Conservation (phyloP, 176 grass and related monocot species). For the Triticum dicoccoides region DNA sequence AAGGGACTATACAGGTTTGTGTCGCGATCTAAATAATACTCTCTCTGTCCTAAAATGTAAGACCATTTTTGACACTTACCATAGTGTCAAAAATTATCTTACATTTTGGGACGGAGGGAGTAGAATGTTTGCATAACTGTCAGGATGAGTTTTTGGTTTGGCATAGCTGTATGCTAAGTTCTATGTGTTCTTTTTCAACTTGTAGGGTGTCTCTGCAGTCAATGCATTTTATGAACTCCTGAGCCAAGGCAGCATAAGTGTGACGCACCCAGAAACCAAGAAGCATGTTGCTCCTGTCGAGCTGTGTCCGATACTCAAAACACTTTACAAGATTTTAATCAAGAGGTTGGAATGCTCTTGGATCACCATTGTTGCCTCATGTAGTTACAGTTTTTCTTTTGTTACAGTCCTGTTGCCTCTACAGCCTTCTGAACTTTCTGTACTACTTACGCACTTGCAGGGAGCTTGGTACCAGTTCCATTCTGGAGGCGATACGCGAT, state of each 20-base stretch:
- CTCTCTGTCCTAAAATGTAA: too few relatives aligned
- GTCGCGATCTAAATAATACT: neutral
- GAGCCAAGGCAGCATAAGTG: conserved; percentile 78
- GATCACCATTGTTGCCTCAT: neutral
- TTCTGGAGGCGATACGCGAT: conserved; percentile 85
- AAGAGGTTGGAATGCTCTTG: conserved; percentile 52
- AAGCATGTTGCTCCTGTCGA: conserved; percentile 85
- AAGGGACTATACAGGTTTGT: conserved; percentile 92
- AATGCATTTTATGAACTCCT: conserved; percentile 95
- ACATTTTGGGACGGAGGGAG: too few relatives aligned
- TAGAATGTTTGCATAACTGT: neutral
- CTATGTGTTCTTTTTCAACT: neutral
- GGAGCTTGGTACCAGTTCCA: conserved; percentile 60
- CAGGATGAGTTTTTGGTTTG: neutral
- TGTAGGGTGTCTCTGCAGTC: conserved; percentile 88
- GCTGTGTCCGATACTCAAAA: conserved; percentile 92
- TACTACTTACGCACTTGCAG: conserved; percentile 42
- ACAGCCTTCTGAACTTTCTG: neutral
- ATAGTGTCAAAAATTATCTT: too few relatives aligned
- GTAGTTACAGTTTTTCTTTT: neutral
- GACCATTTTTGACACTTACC: too few relatives aligned
- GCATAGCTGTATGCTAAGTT: too few relatives aligned
- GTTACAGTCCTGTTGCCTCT: neutral
- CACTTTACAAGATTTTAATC: conserved; percentile 91
- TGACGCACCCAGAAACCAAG: conserved; percentile 82